Percentiles rank a stretch among this genome's conserved stretches.
These are phyloP conservation scores for Ceratorhiza oryzae-sativae DNA, from an alignment of 1,284 basidiomycete genomes.

Conservation along the genomic window DNA sequence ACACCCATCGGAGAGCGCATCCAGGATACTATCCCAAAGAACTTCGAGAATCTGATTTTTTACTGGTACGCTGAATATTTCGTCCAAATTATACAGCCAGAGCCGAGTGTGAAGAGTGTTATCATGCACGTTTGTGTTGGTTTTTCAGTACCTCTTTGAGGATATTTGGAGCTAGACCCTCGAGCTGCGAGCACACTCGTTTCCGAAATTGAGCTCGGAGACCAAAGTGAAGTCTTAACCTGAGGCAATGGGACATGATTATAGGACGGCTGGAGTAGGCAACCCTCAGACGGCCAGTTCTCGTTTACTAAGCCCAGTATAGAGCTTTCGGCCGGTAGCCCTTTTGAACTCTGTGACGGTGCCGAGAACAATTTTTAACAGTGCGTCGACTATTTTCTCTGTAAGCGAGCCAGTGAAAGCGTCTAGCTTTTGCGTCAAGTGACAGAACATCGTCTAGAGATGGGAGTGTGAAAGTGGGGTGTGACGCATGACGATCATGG, in stretches of 20 bases:
- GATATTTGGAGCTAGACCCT: neutral
- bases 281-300: conserved; percentile 19
- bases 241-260: neutral
- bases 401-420: neutral
- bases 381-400: neutral
- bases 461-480: neutral
- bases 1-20: neutral
- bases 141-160: neutral
- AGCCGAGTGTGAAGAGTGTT: neutral
- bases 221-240: neutral
- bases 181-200: neutral
- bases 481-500: conserved; percentile 21
- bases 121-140: neutral
- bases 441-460: neutral
- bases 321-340: neutral
- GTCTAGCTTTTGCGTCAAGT: neutral
- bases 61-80: neutral
- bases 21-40: conserved; percentile 5
- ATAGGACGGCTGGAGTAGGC: neutral
- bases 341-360: neutral
- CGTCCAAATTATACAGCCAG: conserved; percentile 6
- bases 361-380: neutral
- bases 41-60: neutral
- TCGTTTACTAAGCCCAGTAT: conserved; percentile 9
- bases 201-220: neutral